A percentile compares a stretch with the other conserved stretches of the same genome.
These are phyloP conservation scores for Wickerhamiella vanderwaltii DNA, from an alignment of 805 yeast genomes.

Conservation along the genomic window DNA sequence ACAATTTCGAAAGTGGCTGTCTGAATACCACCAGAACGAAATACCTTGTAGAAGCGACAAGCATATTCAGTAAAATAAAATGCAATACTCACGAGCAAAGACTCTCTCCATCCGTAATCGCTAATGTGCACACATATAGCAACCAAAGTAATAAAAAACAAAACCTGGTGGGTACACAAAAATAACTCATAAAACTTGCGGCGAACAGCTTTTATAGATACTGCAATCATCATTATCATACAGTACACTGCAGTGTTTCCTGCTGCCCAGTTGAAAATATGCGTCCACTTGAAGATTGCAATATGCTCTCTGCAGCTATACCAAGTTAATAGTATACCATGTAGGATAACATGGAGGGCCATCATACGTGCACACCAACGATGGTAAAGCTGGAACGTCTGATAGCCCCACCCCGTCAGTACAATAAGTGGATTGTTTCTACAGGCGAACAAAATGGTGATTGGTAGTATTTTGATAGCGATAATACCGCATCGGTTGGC, in stretches of 20 bases:
- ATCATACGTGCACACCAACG: slow-evolving; percentile 41
- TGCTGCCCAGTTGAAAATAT: slow-evolving; percentile 27
- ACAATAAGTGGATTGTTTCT: slow-evolving; percentile 57
- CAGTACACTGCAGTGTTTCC: slow-evolving; percentile 37
- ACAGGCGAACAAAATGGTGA: slow-evolving; percentile 47
- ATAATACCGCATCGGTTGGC: slow-evolving; percentile 39
- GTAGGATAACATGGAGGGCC: slow-evolving; percentile 35
- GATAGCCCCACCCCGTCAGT: slow-evolving; percentile 50
- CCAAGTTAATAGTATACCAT: slow-evolving; percentile 28
- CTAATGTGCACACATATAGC: slow-evolving; percentile 42
- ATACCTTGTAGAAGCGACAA: slow-evolving; percentile 41
- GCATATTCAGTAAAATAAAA: slow-evolving; percentile 64
- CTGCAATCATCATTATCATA: slow-evolving; percentile 32
- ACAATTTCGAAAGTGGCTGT: slow-evolving; percentile 20
- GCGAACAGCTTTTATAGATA: slow-evolving; percentile 41
- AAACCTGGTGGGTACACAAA: slow-evolving; percentile 35
- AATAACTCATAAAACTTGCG: slow-evolving; percentile 45
- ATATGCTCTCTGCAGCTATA: slow-evolving; percentile 20
- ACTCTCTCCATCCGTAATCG: slow-evolving; percentile 47
- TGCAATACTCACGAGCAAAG: slow-evolving; percentile 41
- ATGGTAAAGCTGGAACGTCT: slow-evolving; percentile 53
- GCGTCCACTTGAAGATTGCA: slow-evolving; percentile 22
- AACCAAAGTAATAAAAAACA: slow-evolving; percentile 16
- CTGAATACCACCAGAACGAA: slow-evolving; percentile 41
- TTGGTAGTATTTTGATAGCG: slow-evolving; percentile 36